Evolutionary conservation across 352 stramenopile species (phyloP), one percentile per base, ranked within the genome.

Genomic region (Globisporangium okanoganense): DNA sequence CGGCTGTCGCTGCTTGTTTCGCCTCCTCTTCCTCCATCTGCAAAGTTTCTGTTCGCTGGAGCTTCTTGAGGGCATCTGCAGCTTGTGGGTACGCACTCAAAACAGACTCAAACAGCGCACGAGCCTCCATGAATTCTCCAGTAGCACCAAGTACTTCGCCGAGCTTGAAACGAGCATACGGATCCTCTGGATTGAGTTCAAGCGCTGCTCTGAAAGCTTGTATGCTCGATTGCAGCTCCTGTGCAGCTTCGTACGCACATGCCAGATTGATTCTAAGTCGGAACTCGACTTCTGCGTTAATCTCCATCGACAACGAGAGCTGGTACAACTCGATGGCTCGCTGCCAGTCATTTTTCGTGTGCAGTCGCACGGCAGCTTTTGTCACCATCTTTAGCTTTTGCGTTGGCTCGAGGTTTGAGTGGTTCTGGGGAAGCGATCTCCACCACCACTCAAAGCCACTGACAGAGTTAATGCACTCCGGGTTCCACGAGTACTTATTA

Each of bases 371-470:
- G 0, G 83, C 83, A n/a, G 81, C 81, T 61, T 87, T 88, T 6
- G 81, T 88, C 31, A 93, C 83, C 66, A 85, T 76, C 65, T 90
- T 93, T n/a, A 93, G 67, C 53, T 90, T 89, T 47, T 89, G 78
- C 9, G 76, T 83, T 18, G 77, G 79, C 47, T 88, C 76, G 12
- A 93, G 62, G 49, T 58, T 84, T 0, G 74, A 36, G 56, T 93
- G 81, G 45, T 88, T 72, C 44, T 76, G 71, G 12, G 83, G 83
- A 0, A 93, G 66, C 25, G 83, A 90, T 5, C 83, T 70, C 83
- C 83, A 91, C 79, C 78, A 93, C 83, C 83, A 93, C 56, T 90
- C 79, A 58, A 91, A 91, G 3, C 83, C 79, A 52, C 79, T 89
- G 22, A 88, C 83, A 0, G 78, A 90, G 45, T 88, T 88, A 40